These are phyloP conservation scores for Globisporangium mamillatum DNA, from an alignment of 352 stramenopile species.

Conservation along the genomic window DNA sequence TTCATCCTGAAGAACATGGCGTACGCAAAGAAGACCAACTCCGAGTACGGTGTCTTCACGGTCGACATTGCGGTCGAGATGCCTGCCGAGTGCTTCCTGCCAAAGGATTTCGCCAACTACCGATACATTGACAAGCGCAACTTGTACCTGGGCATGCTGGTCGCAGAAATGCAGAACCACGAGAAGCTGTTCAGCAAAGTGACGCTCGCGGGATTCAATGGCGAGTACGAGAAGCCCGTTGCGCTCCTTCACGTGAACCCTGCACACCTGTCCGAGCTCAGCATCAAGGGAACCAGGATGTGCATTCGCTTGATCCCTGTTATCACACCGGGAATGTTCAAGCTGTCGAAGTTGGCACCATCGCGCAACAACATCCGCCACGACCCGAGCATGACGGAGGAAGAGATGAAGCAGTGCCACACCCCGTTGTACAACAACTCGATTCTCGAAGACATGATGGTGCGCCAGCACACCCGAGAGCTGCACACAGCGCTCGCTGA, in stretches of 20 bases:
- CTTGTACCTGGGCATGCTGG: slow-evolving; percentile 81
- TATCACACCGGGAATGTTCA: slow-evolving; percentile 69
- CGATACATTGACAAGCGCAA: slow-evolving; percentile 88
- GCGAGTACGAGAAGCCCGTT: slow-evolving; percentile 79
- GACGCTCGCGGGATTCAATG: slow-evolving; percentile 62
- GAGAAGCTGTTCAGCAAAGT: slow-evolving; percentile 49
- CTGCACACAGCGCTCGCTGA: slow-evolving; percentile 68
- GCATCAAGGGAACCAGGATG: slow-evolving; percentile 53
- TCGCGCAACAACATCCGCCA: slow-evolving; percentile 86
- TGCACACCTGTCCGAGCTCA: slow-evolving; percentile 33
- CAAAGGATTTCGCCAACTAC: slow-evolving; percentile 90
- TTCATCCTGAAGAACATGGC: slow-evolving; percentile 86
- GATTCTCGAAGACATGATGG: slow-evolving; percentile 90
- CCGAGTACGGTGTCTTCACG: slow-evolving; percentile 54
- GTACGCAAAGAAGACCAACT: slow-evolving; percentile 46
- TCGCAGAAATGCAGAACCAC: slow-evolving; percentile 46
- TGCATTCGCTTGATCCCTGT: slow-evolving; percentile 74
- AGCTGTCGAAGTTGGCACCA: slow-evolving; percentile 73
- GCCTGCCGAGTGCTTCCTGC: slow-evolving; percentile 72
- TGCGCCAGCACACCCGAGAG: slow-evolving; percentile 75
- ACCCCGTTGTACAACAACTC: slow-evolving; percentile 90
- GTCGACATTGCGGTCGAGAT: slow-evolving; percentile 87
- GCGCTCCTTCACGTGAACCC: slow-evolving; percentile 48
- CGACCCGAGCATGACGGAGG: slow-evolving; percentile 64
- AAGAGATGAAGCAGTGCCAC: slow-evolving; percentile 61